A percentile compares a stretch with the other conserved stretches of the same genome.
Evolutionary conservation across 2,329 filamentous ascomycete species (phyloP).

Genomic region (Diaporthe destruens): DNA sequence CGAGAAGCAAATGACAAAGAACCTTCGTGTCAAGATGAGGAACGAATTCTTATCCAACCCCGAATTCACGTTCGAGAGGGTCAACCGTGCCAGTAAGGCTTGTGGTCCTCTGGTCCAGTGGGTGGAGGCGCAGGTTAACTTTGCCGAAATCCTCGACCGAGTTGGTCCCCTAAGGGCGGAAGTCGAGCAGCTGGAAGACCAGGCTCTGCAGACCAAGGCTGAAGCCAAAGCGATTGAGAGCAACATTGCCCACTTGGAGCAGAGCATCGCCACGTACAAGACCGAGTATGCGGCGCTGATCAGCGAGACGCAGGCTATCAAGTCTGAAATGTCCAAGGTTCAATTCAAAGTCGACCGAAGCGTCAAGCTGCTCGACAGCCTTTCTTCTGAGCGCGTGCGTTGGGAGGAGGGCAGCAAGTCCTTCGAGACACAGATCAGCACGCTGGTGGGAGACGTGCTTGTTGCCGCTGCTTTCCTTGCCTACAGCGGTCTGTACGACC

Average conservation of each 20-base stretch:
- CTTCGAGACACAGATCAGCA: slow-evolving; percentile 97
- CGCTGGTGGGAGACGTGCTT: slow-evolving; percentile 93
- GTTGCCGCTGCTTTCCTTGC: slow-evolving; percentile 97
- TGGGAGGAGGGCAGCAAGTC: slow-evolving; percentile 99
- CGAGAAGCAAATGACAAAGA: slow-evolving; percentile 90
- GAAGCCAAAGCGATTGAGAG: slow-evolving; percentile 92
- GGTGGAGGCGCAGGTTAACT: slow-evolving; percentile 96
- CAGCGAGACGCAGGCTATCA: slow-evolving; percentile 97
- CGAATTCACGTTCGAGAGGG: slow-evolving; percentile 95
- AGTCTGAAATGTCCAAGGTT: slow-evolving; percentile 94
- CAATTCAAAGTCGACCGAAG: slow-evolving; percentile 99
- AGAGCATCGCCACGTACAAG: slow-evolving; percentile 95
- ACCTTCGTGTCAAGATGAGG: slow-evolving; percentile 87
- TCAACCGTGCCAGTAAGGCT: slow-evolving; percentile 95
- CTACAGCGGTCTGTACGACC: slow-evolving; percentile 96
- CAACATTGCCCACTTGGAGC: slow-evolving; percentile 85
- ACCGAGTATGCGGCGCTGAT: slow-evolving; percentile 95
- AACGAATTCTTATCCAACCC: slow-evolving; percentile 92
- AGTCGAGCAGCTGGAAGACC: slow-evolving; percentile 86
- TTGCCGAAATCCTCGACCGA: slow-evolving; percentile 95
- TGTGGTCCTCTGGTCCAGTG: slow-evolving; percentile 97
- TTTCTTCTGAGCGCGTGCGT: slow-evolving; percentile 91
- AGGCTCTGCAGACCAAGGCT: slow-evolving; percentile 91
- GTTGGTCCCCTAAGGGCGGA: slow-evolving; percentile 94
- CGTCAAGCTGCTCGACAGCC: slow-evolving; percentile 90